Conservation (phyloP, 1,284 basidiomycete genomes). For the Trametes versicolor region DNA sequence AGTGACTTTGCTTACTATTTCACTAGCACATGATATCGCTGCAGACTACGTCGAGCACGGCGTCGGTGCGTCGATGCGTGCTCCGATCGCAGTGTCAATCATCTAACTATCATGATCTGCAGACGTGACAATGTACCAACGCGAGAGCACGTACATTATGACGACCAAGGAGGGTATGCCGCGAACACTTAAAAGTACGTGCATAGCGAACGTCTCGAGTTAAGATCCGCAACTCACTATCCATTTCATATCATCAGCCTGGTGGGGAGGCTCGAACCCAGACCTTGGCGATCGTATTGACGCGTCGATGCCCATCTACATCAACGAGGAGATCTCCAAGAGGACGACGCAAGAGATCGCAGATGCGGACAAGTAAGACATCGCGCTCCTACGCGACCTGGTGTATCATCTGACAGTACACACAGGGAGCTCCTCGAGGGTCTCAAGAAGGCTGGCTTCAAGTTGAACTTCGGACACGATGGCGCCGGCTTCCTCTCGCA, state of each 20-base stretch:
- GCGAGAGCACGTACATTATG: conserved; percentile 71
- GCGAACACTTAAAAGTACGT: conserved; percentile 47
- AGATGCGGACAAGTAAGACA: conserved; percentile 57
- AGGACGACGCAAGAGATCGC: conserved; percentile 58
- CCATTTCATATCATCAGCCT: conserved; percentile 44
- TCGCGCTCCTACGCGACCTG: background rate
- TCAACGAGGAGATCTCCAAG: conserved; percentile 56
- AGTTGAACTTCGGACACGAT: conserved; percentile 61
- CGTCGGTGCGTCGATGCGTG: conserved; percentile 45
- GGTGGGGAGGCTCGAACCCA: conserved; percentile 57
- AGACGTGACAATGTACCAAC: conserved; percentile 73
- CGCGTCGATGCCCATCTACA: conserved; percentile 58
- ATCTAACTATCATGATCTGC: background rate
- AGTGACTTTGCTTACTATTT: background rate
- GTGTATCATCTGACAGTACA: background rate
- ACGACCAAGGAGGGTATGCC: conserved; percentile 55
- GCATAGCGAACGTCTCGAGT: background rate
- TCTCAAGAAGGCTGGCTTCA: conserved; percentile 69
- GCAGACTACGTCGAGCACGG: conserved; percentile 57
- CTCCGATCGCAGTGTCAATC: background rate
- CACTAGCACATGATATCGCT: conserved; percentile 52
- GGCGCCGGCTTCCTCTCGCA: conserved; percentile 60
- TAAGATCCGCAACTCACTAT: background rate
- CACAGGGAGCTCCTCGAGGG: conserved; percentile 63
- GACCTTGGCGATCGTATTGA: conserved; percentile 62